Evolutionary conservation across 2,329 filamentous ascomycete genomes (phyloP).

Genomic region (Xylariaceae sp.): DNA sequence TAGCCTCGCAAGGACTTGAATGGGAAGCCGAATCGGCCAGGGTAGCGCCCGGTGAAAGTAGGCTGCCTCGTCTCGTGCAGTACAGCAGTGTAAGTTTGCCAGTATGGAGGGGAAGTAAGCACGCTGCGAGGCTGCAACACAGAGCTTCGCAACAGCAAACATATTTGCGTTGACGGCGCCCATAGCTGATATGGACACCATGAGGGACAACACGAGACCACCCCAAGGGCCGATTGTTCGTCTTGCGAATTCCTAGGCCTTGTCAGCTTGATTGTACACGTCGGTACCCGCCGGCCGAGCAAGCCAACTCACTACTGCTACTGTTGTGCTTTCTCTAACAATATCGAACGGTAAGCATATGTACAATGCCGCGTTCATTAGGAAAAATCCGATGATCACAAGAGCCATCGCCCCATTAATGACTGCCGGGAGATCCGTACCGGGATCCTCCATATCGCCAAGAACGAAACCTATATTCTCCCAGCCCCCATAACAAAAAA

Average conservation of each 20-base stretch:
- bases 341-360: conserved; percentile 49
- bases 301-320: conserved; percentile 48
- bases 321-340: conserved; percentile 47
- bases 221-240: conserved; percentile 45
- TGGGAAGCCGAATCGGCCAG: conserved; percentile 25
- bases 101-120: conserved; percentile 37
- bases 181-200: conserved; percentile 48
- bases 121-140: conserved; percentile 44
- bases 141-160: conserved; percentile 51
- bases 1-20: conserved; percentile 32
- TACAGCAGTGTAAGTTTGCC: conserved; percentile 37
- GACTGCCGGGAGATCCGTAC: conserved; percentile 44
- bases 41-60: conserved; percentile 32
- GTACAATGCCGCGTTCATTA: conserved; percentile 51
- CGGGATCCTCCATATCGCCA: conserved; percentile 38
- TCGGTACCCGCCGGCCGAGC: conserved; percentile 23
- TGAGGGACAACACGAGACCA: conserved; percentile 46
- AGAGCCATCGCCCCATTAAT: conserved; percentile 50
- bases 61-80: conserved; percentile 36
- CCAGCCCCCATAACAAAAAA: conserved; percentile 53
- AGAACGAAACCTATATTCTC: conserved; percentile 47
- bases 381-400: conserved; percentile 48
- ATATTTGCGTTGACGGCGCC: conserved; percentile 51
- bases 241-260: conserved; percentile 36
- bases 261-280: conserved; percentile 19